These are phyloP conservation scores for Candida insectorum DNA, from an alignment of 805 yeast species.

Conservation along the genomic window DNA sequence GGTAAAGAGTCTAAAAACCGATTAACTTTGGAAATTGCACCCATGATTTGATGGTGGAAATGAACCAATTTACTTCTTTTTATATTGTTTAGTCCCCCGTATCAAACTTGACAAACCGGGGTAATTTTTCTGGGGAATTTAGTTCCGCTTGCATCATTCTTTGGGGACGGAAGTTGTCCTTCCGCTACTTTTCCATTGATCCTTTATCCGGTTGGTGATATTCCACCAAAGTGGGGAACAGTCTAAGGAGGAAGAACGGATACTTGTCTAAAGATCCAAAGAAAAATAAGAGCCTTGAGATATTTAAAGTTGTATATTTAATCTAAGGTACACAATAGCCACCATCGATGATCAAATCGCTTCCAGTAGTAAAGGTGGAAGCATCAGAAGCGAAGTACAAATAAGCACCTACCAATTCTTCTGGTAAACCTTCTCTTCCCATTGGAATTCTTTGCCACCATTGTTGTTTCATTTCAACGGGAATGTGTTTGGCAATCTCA, in stretches of 20 bases:
- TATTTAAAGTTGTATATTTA: no score
- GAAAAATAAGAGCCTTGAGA: no score
- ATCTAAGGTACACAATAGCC: conserved; percentile 20
- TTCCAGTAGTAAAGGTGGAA: conserved; percentile 67
- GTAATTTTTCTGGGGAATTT: no score
- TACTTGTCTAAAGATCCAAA: no score
- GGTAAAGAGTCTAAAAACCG: conserved; percentile 27
- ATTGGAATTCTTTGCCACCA: conserved; percentile 15
- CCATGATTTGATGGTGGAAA: neutral
- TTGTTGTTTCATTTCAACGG: conserved; percentile 16
- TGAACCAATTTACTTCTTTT: no score
- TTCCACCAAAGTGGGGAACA: no score
- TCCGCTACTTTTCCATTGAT: no score
- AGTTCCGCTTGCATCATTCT: conserved; percentile 14
- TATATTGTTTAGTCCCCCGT: no score
- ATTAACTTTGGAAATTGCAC: conserved; percentile 15
- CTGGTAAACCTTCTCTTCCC: conserved; percentile 6
- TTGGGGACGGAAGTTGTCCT: conserved; percentile 25
- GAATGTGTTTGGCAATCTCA: conserved; percentile 27
- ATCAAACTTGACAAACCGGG: no score
- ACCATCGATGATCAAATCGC: conserved; percentile 70
- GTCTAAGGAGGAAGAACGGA: no score
- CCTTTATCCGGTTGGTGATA: no score
- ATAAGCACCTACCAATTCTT: conserved; percentile 71
- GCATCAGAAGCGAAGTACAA: conserved; percentile 73